Conservation (phyloP, 805 yeast genomes). For the Pichia nanzhaoensis region DNA sequence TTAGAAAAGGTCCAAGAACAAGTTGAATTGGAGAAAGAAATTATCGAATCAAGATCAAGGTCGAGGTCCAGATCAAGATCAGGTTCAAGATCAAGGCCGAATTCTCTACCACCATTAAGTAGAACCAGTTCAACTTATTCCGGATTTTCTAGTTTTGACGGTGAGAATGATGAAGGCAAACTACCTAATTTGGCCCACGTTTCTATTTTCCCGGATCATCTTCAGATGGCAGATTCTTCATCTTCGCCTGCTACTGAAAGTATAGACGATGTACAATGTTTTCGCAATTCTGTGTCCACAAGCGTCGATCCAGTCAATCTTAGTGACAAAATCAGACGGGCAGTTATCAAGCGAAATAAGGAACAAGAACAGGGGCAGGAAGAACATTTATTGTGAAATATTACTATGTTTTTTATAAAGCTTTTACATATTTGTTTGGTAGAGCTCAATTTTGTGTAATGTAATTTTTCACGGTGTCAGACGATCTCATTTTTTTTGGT, state of each 20-base stretch:
- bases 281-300: neutral
- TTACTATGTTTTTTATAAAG: too few species aligned
- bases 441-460: too few species aligned
- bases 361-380: conserved; percentile 5
- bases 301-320: conserved; percentile 8
- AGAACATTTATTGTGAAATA: too few species aligned
- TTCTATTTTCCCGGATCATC: conserved; percentile 29
- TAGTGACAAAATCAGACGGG: conserved; percentile 19
- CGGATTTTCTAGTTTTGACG: conserved; percentile 23
- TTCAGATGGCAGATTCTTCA: conserved; percentile 19
- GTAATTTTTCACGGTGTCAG: too few species aligned
- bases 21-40: conserved; percentile 21
- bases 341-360: conserved; percentile 22
- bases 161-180: conserved; percentile 12
- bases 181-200: conserved; percentile 28
- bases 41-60: conserved; percentile 18
- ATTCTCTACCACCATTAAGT: conserved; percentile 9
- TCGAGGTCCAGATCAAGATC: conserved; percentile 15
- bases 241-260: conserved; percentile 7
- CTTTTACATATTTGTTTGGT: too few species aligned
- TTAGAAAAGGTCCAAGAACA: conserved; percentile 15
- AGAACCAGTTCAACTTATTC: conserved; percentile 22
- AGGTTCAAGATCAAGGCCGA: conserved; percentile 11
- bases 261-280: neutral
- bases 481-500: too few species aligned